phyloP scores from a whole-genome alignment of 768 basidiomycete genomes.

The Lepiota venenata region DNA sequence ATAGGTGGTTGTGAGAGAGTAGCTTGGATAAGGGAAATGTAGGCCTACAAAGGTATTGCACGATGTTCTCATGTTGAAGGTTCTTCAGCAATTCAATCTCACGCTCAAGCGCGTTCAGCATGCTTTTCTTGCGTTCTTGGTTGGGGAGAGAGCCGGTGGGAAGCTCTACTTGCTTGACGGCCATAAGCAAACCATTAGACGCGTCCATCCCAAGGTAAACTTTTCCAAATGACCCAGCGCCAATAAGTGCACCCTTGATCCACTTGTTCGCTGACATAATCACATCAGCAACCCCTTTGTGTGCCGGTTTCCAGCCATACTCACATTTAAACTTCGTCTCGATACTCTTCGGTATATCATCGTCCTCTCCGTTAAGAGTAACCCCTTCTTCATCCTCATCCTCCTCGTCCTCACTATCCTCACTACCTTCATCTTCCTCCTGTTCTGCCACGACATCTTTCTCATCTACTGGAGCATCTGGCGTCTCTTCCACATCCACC shows the following conservation, averaged over 20 bases:
- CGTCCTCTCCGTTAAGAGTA: slow-evolving; percentile 36
- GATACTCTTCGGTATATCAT: slow-evolving; percentile 30
- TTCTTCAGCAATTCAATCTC: slow-evolving; percentile 95
- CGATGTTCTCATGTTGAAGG: slow-evolving; percentile 92
- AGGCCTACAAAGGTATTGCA: slow-evolving; percentile 91
- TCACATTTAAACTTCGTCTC: slow-evolving; percentile 20
- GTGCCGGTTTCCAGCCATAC: not conserved
- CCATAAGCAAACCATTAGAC: slow-evolving; percentile 87
- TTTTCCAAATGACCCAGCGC: slow-evolving; percentile 92
- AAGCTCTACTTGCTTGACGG: slow-evolving; percentile 95
- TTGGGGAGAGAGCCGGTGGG: slow-evolving; percentile 81
- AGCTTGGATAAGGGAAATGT: not conserved
- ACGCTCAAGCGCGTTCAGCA: slow-evolving; percentile 87
- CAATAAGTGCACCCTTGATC: slow-evolving; percentile 96
- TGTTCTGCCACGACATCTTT: slow-evolving; percentile 36
- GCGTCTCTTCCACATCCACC: slow-evolving; percentile 49
- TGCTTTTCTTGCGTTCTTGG: slow-evolving; percentile 90
- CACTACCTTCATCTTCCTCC: slow-evolving; percentile 37
- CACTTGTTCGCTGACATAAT: slow-evolving; percentile 73
- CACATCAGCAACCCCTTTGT: not conserved
- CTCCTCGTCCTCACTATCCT: slow-evolving; percentile 41
- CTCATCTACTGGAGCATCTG: slow-evolving; percentile 30
- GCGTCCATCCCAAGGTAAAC: slow-evolving; percentile 97
- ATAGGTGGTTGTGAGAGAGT: not conserved
- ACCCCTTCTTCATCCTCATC: slow-evolving; percentile 47